Base-by-base conservation (phyloP, 129 eudicot genomes). In the Flaveria brownii region DNA sequence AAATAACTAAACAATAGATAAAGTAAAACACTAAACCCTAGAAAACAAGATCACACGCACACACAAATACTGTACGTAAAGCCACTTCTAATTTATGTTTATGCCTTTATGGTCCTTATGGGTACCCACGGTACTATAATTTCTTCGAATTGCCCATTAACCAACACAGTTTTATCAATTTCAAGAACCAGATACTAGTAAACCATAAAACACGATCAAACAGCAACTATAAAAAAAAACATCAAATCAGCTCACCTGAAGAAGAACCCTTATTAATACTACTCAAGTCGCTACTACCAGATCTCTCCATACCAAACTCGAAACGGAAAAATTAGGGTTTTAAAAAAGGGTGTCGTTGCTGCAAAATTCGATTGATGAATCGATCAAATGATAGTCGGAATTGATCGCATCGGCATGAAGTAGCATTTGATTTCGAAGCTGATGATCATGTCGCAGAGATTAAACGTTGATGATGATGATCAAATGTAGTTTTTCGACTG, bases 291-390 rank as follows among this genome's bases (percentile, higher is more conserved):
- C 13, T 52, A 30, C 70, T 65, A 73, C 43, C 75, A 33, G 84
- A 80, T 80, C 84, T 80, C 64, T 80, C 84, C 84, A 80, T 80
- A 43, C 3, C 14, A 15, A 49, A 22, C 26, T 76, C 54, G 59
- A 41, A 26, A 67, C 54, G 78, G 82, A 71, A 65, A 73, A 73
- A 0, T 60, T 20, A 54, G 83, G 83, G 69, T 73, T 80, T 73
- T 50, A 68, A 55, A 20, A 62, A 30, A 30, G 36, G 36, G 36
- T 3, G 5, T 30, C 36, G 36, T 30, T 61, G 41, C 11, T 22
- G 41, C 14, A 66, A 54, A 41, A 52, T 68, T 64, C 36, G 70
- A 33, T 64, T 30, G 71, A 66, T 43, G 81, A 77, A 56, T 69
- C 56, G 75, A 70, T 68, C 47, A 77, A 69, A 30, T 16, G 28